Conservation (phyloP, 73 alveolate species). For the Blepharisma stoltei region DNA sequence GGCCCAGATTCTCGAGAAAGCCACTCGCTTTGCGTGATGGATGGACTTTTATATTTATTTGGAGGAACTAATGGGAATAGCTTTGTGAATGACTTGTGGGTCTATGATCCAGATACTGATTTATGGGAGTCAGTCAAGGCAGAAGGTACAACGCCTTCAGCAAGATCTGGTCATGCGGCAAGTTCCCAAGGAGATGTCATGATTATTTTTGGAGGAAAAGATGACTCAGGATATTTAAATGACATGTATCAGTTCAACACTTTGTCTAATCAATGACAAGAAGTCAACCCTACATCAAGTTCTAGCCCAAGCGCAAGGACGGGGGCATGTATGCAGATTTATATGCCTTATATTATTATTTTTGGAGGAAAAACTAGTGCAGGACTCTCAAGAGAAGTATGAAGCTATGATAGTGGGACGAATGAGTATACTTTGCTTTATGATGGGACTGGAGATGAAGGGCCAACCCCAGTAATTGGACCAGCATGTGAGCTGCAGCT, state of each 20-base stretch:
- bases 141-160: conserved; percentile 1
- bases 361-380: conserved; percentile 12
- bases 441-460: too few species aligned
- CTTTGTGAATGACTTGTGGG: background rate
- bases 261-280: background rate
- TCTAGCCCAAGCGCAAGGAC: background rate
- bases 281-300: background rate
- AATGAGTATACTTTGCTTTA: background rate
- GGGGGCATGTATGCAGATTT: background rate
- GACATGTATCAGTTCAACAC: background rate
- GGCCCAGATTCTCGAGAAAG: background rate
- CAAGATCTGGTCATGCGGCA: conserved; percentile 9
- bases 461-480: too few species aligned
- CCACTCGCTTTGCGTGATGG: background rate
- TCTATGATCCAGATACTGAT: background rate
- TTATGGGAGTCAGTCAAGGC: background rate
- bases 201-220: conserved; percentile 22
- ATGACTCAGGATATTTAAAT: conserved; percentile 2
- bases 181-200: background rate
- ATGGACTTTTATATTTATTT: background rate
- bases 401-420: background rate
- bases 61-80: conserved; percentile 1
- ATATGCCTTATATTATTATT: background rate
- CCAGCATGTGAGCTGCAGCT: too few species aligned
- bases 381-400: background rate